Percentiles rank a stretch among this genome's conserved stretches.
phyloP scores from a whole-genome alignment of 2,329 filamentous ascomycete species.

The Macrophomina pseudophaseolina region DNA sequence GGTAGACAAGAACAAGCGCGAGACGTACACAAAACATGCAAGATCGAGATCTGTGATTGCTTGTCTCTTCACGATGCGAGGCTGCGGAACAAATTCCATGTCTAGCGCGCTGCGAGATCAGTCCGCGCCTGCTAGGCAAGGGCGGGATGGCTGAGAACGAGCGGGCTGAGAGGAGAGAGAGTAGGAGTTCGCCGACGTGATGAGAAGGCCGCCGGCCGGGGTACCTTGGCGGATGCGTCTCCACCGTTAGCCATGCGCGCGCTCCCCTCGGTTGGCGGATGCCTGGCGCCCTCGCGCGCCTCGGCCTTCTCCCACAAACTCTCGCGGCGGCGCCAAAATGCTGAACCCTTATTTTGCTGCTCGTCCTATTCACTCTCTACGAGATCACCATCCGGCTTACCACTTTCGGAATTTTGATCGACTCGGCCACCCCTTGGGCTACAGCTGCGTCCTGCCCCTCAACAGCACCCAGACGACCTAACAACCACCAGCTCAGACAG shows the following conservation, averaged over 20 bases:
- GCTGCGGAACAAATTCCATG: conserved; percentile 5
- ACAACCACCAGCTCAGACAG: neutral
- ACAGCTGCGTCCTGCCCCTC: neutral
- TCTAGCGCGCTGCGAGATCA: neutral
- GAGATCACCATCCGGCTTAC: conserved; percentile 21
- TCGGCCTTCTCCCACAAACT: neutral
- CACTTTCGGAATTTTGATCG: conserved; percentile 25
- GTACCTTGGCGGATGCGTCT: neutral
- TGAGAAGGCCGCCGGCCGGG: too few species aligned
- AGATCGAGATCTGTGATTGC: conserved; percentile 5
- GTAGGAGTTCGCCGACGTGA: too few species aligned
- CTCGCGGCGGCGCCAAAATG: neutral
- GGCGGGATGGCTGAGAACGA: neutral
- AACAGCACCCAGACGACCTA: too few species aligned
- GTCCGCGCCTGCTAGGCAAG: neutral
- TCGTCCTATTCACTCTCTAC: neutral
- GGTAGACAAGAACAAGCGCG: neutral
- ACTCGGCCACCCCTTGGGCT: neutral
- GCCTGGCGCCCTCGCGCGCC: neutral
- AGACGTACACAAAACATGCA: conserved; percentile 5
- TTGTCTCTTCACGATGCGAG: neutral
- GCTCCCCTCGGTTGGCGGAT: neutral
- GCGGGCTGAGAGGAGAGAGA: too few species aligned
- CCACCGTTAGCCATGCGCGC: neutral
- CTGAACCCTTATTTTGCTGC: conserved; percentile 14